These are phyloP conservation scores for Ogataea angusta DNA, from an alignment of 805 yeast genomes.

Conservation along the genomic window DNA sequence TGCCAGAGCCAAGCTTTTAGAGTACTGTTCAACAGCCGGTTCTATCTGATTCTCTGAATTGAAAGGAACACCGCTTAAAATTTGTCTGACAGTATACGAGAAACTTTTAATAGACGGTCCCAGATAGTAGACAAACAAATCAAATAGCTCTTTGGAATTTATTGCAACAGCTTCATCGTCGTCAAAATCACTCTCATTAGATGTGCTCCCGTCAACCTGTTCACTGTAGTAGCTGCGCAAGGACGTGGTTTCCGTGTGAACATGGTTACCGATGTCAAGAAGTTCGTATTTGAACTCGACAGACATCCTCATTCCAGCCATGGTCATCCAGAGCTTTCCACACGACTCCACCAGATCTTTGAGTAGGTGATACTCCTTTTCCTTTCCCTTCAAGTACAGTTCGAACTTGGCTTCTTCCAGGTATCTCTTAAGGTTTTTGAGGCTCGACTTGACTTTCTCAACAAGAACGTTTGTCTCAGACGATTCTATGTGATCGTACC, in stretches of 20 bases:
- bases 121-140: slow-evolving; percentile 60
- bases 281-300: slow-evolving; percentile 64
- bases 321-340: slow-evolving; percentile 48
- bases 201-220: not conserved
- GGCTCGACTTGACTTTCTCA: slow-evolving; percentile 38
- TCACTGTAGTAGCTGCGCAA: slow-evolving; percentile 11
- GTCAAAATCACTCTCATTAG: slow-evolving; percentile 21
- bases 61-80: slow-evolving; percentile 59
- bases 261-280: slow-evolving; percentile 30
- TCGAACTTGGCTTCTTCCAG: slow-evolving; percentile 65
- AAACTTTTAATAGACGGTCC: slow-evolving; percentile 74
- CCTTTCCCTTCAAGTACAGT: slow-evolving; percentile 50
- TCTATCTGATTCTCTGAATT: slow-evolving; percentile 38
- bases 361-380: slow-evolving; percentile 46
- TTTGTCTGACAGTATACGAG: slow-evolving; percentile 58
- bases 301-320: slow-evolving; percentile 67
- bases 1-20: slow-evolving; percentile 47
- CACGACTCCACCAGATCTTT: slow-evolving; percentile 49
- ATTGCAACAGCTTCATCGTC: slow-evolving; percentile 27
- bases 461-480: slow-evolving; percentile 38
- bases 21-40: slow-evolving; percentile 40
- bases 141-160: slow-evolving; percentile 49
- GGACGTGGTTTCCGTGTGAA: slow-evolving; percentile 8
- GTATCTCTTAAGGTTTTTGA: slow-evolving; percentile 37
- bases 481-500: slow-evolving; percentile 42